Conservation (phyloP, 192 early-diverging fungal species). For the Coemansia sp. region DNA sequence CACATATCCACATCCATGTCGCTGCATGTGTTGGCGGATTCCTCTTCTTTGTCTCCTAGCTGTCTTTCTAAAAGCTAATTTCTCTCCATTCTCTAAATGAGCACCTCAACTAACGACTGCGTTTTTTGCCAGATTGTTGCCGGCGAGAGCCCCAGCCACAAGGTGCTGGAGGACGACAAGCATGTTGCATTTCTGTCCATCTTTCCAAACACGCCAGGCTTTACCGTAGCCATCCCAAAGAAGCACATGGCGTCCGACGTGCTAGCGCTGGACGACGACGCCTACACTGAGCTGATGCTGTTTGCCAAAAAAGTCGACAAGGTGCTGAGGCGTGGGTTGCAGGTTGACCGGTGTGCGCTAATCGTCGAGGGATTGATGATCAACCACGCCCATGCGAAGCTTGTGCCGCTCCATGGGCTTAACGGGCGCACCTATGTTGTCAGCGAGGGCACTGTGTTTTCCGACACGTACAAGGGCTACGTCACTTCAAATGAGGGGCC, state of each 20-base stretch:
- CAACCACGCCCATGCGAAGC: constrained; percentile 31
- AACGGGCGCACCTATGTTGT: constrained; percentile 9
- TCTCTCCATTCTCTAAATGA: neutral
- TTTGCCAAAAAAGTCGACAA: constrained; percentile 29
- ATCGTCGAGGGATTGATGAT: constrained; percentile 33
- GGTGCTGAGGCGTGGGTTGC: constrained; percentile 20
- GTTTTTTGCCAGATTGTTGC: constrained; percentile 28
- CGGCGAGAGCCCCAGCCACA: constrained; percentile 19
- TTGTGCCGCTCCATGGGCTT: constrained; percentile 26
- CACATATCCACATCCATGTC: no score
- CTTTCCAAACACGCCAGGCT: constrained; percentile 31
- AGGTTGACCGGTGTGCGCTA: constrained; percentile 30
- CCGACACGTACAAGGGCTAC: constrained; percentile 19
- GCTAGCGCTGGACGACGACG: constrained; percentile 18
- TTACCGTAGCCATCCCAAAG: constrained; percentile 32
- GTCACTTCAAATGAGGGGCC: constrained; percentile 29
- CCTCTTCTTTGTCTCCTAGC: neutral
- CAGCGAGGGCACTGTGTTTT: constrained; percentile 15
- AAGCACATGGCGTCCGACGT: constrained; percentile 22
- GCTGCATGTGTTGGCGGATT: neutral
- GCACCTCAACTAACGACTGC: neutral
- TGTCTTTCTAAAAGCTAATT: neutral
- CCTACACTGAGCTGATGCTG: constrained; percentile 22
- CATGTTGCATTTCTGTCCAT: constrained; percentile 30
- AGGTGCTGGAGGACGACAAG: constrained; percentile 21